Evolutionary conservation across 768 basidiomycete genomes (phyloP), one percentile per base, ranked within the genome.

Genomic region (Clathrus columnatus): DNA sequence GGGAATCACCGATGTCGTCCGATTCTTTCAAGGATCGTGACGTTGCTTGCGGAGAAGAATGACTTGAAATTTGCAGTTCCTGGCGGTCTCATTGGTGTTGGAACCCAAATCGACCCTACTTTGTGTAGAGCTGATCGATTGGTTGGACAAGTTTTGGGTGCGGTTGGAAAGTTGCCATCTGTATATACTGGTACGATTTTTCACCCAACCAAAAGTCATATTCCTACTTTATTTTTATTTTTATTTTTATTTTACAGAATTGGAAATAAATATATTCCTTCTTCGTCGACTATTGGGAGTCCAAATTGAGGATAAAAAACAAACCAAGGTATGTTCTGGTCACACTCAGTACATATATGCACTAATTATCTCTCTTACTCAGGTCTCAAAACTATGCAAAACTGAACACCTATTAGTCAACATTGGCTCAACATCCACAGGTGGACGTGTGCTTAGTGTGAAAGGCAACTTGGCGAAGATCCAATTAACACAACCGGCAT

Each of bases 271-370:
- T 62, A 76, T 94, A 62, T 99, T 97, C 85, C 75, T 98, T 28
- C 85, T 99, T 29, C 89, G 96, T 58, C 84, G 96, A 57, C 73
- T 98, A 52, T 81, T 98, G n/a, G 95, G 96, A 67, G 96, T 99
- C 59, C 93, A 94, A 70, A 92, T 92, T 20, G 95, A 97, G 70
- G 96, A 98, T 74, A 96, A 94, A 76, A 99, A 97, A 69, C 91
- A 94, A 68, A 96, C 96, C 20, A 99, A 93, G 71, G 72, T 68
- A 41, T 28, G 26, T 8, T 14, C 14, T 47, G 8, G 20, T n/a
- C n/a, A n/a, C n/a, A 4, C n/a, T 16, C 20, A 48, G 10, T 10
- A 23, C n/a, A 17, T 45, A 10, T n/a, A 1, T 17, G 4, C 23
- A 5, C 27, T 36, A 17, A 56, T 17, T 24, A 4, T n/a, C 27